These are phyloP conservation scores for Diaporthe amygdali DNA, from an alignment of 2,329 filamentous ascomycete genomes.

Conservation along the genomic window DNA sequence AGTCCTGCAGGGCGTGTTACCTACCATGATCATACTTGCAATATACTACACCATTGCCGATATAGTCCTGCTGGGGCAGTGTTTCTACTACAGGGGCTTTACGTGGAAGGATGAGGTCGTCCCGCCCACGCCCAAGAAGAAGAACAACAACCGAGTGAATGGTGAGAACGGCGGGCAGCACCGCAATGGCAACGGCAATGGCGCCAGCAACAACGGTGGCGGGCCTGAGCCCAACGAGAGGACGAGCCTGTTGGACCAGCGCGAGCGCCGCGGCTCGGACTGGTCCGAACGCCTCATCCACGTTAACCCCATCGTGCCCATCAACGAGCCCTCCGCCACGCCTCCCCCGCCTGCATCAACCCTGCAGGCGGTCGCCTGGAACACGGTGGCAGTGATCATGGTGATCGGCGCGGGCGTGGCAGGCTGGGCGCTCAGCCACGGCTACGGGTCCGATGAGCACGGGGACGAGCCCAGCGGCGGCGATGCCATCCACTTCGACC, in stretches of 20 bases:
- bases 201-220: conserved; percentile 2
- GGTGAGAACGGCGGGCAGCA: neutral
- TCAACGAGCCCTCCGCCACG: conserved; percentile 58
- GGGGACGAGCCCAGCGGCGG: conserved; percentile 36
- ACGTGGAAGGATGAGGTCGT: conserved; percentile 63
- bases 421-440: conserved; percentile 80
- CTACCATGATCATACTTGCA: conserved; percentile 95
- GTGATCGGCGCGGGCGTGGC: conserved; percentile 83
- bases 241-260: conserved; percentile 53
- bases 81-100: conserved; percentile 95
- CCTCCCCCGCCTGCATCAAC: conserved; percentile 51
- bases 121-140: conserved; percentile 45
- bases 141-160: conserved; percentile 26
- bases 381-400: conserved; percentile 75
- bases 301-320: conserved; percentile 82
- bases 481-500: conserved; percentile 68
- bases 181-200: conserved; percentile 13
- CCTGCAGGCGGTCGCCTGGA: conserved; percentile 71
- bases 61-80: conserved; percentile 84
- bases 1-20: conserved; percentile 86
- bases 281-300: conserved; percentile 65
- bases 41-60: conserved; percentile 94
- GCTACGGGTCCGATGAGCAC: conserved; percentile 52
- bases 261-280: conserved; percentile 56
- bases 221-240: conserved; percentile 53